Evolutionary conservation across 2,329 filamentous ascomycete genomes (phyloP), one percentile per base, ranked within the genome.

Genomic region (Aspergillus neotritici): DNA sequence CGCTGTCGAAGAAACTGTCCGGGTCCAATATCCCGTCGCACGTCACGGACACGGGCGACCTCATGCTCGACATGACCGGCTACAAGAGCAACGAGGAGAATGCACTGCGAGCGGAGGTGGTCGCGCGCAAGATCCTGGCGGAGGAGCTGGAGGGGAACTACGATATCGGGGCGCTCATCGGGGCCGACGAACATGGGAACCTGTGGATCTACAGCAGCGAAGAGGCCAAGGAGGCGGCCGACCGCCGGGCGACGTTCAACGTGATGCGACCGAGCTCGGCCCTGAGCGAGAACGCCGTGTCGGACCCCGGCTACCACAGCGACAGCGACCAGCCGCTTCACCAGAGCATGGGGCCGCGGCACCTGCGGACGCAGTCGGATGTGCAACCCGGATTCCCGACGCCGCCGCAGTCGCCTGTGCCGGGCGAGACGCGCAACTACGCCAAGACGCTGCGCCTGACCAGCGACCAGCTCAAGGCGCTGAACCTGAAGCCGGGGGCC

Each of bases 191-290:
- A 60, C 82, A 93, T 47, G 93, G 93, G 5, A 98, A 98, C 58
- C 75, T 98, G n/a, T 97, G 93, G 91, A 97, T 98, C 53, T 98
- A 98, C 70, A 93, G 89, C 68, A 97, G 90, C 57, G 90, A 97
- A 65, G 90, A 95, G 60, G 89, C 93, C 16, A 97, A 96, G 61
- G 85, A 93, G 57, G 85, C 86, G 5, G 91, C 91, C 28, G 84
- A 84, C 71, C 83, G 84, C 31, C 74, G 76, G 55, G 73, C 75
- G 2, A 68, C 71, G 2, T 62, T 82, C 47, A 71, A 71, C 17
- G 69, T 72, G 4, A 67, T 83, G 50, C 71, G 75, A 38, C 68
- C 74, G 3, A 64, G 68, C 10, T 70, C 68, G n/a, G 61, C 57
- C 4, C 72, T 81, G 31, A 78, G 79, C 13, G 79, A 82, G n/a